phyloP scores from a whole-genome alignment of 768 basidiomycete genomes.

The Collybia sordida region DNA sequence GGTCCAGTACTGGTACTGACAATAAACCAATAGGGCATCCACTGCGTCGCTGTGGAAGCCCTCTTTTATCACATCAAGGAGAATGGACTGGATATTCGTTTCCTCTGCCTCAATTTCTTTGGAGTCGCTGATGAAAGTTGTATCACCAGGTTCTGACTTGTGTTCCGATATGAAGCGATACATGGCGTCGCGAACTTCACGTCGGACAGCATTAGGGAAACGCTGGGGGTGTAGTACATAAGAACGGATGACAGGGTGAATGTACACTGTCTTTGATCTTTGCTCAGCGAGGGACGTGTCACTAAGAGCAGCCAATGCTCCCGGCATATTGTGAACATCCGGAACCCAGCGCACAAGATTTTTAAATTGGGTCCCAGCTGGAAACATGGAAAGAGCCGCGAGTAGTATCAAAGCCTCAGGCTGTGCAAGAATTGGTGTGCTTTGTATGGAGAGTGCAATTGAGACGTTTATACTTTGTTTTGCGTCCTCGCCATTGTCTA shows the following conservation, averaged over 20 bases:
- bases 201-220: slow-evolving; percentile 1
- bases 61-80: slow-evolving; percentile 11
- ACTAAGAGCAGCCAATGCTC: slow-evolving; percentile 7
- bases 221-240: slow-evolving; percentile 14
- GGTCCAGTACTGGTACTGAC: slow-evolving; percentile 12
- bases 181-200: slow-evolving; percentile 9
- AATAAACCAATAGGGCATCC: slow-evolving; percentile 15
- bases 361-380: slow-evolving; percentile 16
- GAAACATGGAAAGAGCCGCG: slow-evolving; percentile 21
- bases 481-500: slow-evolving; percentile 4
- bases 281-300: not conserved
- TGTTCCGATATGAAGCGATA: slow-evolving; percentile 13
- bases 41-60: slow-evolving; percentile 1
- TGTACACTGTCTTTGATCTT: slow-evolving; percentile 3
- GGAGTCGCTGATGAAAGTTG: slow-evolving; percentile 4
- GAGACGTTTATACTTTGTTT: slow-evolving; percentile 7
- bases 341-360: slow-evolving; percentile 13
- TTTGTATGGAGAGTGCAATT: slow-evolving; percentile 8
- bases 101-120: slow-evolving; percentile 8
- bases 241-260: slow-evolving; percentile 18
- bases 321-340: not conserved
- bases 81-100: slow-evolving; percentile 12
- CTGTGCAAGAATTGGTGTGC: slow-evolving; percentile 1
- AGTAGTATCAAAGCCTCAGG: slow-evolving; percentile 10
- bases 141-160: slow-evolving; percentile 6